Evolutionary conservation across 345 rosid species (phyloP), one percentile per base, ranked within the genome.

Genomic region (Dovyalis caffra): DNA sequence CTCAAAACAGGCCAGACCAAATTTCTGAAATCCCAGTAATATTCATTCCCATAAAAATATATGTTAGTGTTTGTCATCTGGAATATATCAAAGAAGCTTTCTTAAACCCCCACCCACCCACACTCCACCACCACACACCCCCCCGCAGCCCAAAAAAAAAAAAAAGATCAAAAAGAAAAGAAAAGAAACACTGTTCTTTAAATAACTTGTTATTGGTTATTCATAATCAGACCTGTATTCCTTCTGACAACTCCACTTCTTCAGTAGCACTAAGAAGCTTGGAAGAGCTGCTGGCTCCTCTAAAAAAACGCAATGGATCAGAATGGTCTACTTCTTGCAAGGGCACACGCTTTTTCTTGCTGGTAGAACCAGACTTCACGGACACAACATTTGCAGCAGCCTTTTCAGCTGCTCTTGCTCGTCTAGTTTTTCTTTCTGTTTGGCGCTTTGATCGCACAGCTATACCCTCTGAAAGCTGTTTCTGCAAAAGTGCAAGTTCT

Each of bases 231-330:
- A 95, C 99, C 97, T 95, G 99, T 90, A 95, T 91, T 83, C 96
- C 98, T 77, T 75, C 91, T 53, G 98, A 95, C 70, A 91, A 83
- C 69, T 87, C 83, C 28, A 77, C 53, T 81, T 95, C 99, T 87
- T 95, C 99, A n/a, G 81, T 80, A 76, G 87, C 86, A 73, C 94
- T 88, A 64, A 95, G 99, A 82, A 92, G 97, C 88, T 74, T 91
- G 69, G 88, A 90, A 71, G 79, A 69, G 83, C 86, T 84, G 70
- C 88, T 87, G 51, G 97, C 87, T 80, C 79, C 82, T 87, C 94
- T 88, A 81, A 95, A 81, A 78, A 87, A 87, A 38, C 90, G 92
- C 81, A 92, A 83, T 33, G 95, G 98, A 83, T 95, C 99, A 40
- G 90, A 76, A 76, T 90, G 87, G 85, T 92, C 94, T 32, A 87